Conservation (phyloP, 345 rosid genomes). For the Melastoma malabathricum region DNA sequence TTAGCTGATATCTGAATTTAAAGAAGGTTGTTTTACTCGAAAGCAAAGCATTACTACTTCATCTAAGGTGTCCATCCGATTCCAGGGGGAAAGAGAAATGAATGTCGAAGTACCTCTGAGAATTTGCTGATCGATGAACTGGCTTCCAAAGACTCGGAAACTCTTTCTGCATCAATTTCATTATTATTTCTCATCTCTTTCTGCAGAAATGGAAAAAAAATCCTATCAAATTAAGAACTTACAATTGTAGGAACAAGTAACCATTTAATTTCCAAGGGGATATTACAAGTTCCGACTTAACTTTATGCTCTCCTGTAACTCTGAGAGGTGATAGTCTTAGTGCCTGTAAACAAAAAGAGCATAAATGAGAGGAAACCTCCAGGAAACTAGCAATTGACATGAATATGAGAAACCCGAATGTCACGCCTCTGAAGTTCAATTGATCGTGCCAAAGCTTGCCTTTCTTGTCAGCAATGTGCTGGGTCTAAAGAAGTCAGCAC, state of each 20-base stretch:
- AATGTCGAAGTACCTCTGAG: slow-evolving; percentile 34
- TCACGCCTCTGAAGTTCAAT: slow-evolving; percentile 89
- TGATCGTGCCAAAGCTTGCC: slow-evolving; percentile 73
- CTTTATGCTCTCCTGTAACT: slow-evolving; percentile 47
- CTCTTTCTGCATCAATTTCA: slow-evolving; percentile 22
- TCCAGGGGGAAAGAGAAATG: no score
- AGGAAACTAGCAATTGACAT: background rate
- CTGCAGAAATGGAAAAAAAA: slow-evolving; percentile 18
- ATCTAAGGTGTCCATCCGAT: no score
- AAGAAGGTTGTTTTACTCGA: no score
- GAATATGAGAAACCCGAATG: slow-evolving; percentile 20
- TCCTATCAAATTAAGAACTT: background rate
- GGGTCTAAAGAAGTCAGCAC: slow-evolving; percentile 72
- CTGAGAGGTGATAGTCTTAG: slow-evolving; percentile 58
- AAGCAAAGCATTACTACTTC: no score
- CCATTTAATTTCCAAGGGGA: background rate
- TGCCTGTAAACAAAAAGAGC: slow-evolving; percentile 42
- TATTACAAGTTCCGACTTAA: slow-evolving; percentile 41
- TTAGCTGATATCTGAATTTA: no score
- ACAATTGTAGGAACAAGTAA: background rate
- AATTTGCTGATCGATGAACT: slow-evolving; percentile 17
- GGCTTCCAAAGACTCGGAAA: slow-evolving; percentile 15
- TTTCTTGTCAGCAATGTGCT: slow-evolving; percentile 52
- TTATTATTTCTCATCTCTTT: slow-evolving; percentile 29
- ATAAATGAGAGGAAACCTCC: slow-evolving; percentile 3